A percentile compares a stretch with the other conserved stretches of the same genome.
Conservation (phyloP, 1,139 yeast species). For the Zygosaccharomyces sapae region DNA sequence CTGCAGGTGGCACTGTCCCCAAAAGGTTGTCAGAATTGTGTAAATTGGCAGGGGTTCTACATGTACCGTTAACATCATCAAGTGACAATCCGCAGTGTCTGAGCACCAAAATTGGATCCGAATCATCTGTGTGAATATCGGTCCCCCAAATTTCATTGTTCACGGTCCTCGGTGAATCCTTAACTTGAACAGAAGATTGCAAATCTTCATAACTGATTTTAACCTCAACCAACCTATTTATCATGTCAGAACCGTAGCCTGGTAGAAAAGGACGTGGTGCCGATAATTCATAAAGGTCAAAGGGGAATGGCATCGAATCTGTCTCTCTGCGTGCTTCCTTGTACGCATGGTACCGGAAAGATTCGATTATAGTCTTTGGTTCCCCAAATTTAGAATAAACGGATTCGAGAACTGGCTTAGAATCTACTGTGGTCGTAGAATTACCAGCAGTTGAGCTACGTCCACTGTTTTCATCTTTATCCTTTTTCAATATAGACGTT, state of each 20-base stretch:
- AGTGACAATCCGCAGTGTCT: slow-evolving; percentile 69
- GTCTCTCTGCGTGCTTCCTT: slow-evolving; percentile 14
- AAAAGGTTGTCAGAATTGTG: slow-evolving; percentile 31
- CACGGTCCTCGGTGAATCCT: slow-evolving; percentile 25
- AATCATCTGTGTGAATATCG: slow-evolving; percentile 87
- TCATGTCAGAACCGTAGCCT: slow-evolving; percentile 18
- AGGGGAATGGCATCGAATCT: slow-evolving; percentile 30
- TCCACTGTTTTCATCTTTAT: slow-evolving; percentile 4
- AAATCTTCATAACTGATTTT: slow-evolving; percentile 24
- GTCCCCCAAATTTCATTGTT: slow-evolving; percentile 85
- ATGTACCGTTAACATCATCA: slow-evolving; percentile 38
- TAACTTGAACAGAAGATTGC: slow-evolving; percentile 30
- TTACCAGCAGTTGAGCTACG: not conserved
- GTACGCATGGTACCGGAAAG: slow-evolving; percentile 25
- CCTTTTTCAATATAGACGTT: slow-evolving; percentile 12
- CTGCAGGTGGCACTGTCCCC: slow-evolving; percentile 32
- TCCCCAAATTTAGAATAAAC: slow-evolving; percentile 15
- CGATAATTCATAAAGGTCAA: slow-evolving; percentile 12
- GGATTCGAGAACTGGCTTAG: slow-evolving; percentile 19
- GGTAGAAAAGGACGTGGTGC: slow-evolving; percentile 33
- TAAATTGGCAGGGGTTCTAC: slow-evolving; percentile 38
- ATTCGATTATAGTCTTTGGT: slow-evolving; percentile 18
- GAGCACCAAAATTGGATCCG: slow-evolving; percentile 71
- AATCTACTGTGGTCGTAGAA: slow-evolving; percentile 14
- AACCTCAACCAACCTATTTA: slow-evolving; percentile 25